Conservation (phyloP, 2,329 filamentous ascomycete species). For the Fusarium brachygibbosum region DNA sequence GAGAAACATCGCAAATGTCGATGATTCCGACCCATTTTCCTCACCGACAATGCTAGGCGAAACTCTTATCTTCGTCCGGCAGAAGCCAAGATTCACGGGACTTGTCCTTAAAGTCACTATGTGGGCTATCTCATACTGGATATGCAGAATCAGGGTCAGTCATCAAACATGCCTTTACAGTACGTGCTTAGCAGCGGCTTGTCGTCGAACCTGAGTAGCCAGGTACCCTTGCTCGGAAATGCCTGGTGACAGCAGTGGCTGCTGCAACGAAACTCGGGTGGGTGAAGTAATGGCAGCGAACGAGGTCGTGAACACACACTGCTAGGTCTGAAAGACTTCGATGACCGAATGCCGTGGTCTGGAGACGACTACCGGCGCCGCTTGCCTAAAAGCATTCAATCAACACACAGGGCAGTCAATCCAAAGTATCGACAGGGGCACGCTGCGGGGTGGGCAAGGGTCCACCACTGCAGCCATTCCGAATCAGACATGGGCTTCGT, state of each 20-base stretch:
- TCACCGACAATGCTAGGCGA: slow-evolving; percentile 42
- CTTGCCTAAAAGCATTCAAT: slow-evolving; percentile 24
- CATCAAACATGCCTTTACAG: slow-evolving; percentile 27
- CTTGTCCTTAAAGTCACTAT: slow-evolving; percentile 25
- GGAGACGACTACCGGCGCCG: slow-evolving; percentile 38
- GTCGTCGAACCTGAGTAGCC: slow-evolving; percentile 11
- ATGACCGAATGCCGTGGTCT: slow-evolving; percentile 34
- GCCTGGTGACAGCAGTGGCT: slow-evolving; percentile 29
- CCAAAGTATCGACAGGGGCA: slow-evolving; percentile 39
- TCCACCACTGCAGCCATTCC: slow-evolving; percentile 37
- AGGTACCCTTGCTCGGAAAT: slow-evolving; percentile 21
- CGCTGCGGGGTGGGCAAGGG: slow-evolving; percentile 43
- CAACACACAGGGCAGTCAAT: slow-evolving; percentile 25
- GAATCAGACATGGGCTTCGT: slow-evolving; percentile 37
- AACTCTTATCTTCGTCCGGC: slow-evolving; percentile 29
- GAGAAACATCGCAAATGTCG: slow-evolving; percentile 10
- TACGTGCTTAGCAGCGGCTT: slow-evolving; percentile 16
- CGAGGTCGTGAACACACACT: not conserved
- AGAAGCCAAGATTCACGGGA: slow-evolving; percentile 37
- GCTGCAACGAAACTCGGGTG: not conserved
- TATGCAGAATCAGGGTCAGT: slow-evolving; percentile 29
- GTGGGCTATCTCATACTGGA: slow-evolving; percentile 32
- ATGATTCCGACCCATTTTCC: slow-evolving; percentile 23
- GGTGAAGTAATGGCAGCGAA: slow-evolving; percentile 10
- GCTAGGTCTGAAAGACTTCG: slow-evolving; percentile 8